Conservation (phyloP, 1,284 basidiomycete genomes). For the Ustilago vetiveriae region DNA sequence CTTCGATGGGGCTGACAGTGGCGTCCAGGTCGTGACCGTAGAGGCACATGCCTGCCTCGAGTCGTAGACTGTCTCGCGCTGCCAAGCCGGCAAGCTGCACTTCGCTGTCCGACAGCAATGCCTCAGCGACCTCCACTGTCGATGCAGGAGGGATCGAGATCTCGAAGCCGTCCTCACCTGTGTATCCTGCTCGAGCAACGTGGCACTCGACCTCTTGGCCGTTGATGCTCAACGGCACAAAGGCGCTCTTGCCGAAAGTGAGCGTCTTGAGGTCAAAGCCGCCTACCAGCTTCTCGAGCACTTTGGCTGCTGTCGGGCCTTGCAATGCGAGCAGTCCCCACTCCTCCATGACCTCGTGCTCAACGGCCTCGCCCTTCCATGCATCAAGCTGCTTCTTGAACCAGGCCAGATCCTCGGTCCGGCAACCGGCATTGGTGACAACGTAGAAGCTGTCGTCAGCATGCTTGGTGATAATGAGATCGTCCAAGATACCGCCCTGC, state of each 20-base stretch:
- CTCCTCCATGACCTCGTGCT: constrained; percentile 81
- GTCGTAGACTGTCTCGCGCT: constrained; percentile 87
- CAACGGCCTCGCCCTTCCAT: constrained; percentile 72
- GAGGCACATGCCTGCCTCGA: constrained; percentile 98
- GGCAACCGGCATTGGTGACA: constrained; percentile 92
- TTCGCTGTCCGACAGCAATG: constrained; percentile 73
- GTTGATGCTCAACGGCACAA: constrained; percentile 71
- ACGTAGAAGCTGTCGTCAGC: constrained; percentile 79
- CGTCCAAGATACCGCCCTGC: constrained; percentile 92
- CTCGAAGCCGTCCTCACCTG: constrained; percentile 98
- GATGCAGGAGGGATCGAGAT: constrained; percentile 87
- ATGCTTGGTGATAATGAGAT: constrained; percentile 72
- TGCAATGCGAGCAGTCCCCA: constrained; percentile 93
- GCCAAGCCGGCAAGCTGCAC: constrained; percentile 90
- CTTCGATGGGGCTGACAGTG: constrained; percentile 82
- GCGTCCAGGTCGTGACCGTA: constrained; percentile 95
- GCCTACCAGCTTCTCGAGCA: constrained; percentile 74
- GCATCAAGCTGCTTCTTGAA: constrained; percentile 74
- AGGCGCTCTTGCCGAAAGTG: constrained; percentile 63
- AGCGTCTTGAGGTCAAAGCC: constrained; percentile 72
- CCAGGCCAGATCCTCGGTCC: constrained; percentile 83
- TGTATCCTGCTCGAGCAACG: constrained; percentile 95
- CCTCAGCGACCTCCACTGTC: constrained; percentile 77
- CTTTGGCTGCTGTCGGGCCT: constrained; percentile 83
- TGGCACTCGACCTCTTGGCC: constrained; percentile 72